Evolutionary conservation across 345 rosid species (phyloP), one percentile per base, ranked within the genome.

Genomic region (Clausena lansium): DNA sequence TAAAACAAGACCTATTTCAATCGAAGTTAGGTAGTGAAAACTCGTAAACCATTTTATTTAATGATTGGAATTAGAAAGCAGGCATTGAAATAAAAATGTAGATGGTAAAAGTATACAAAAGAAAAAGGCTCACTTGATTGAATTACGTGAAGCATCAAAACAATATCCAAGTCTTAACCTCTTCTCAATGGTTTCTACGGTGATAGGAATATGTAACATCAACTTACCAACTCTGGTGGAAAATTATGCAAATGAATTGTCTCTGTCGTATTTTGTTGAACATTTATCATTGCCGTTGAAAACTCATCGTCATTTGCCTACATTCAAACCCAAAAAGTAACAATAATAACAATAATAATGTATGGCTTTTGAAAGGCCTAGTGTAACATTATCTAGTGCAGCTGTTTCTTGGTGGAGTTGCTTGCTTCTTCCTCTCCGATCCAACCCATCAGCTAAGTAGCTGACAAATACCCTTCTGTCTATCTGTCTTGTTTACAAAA

Each of bases 401-500:
- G 84, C 59, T 82, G 19, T 78, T 82, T 6, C 32, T 25, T 71
- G 76, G 79, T 74, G 55, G 61, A 63, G 77, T 13, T 30, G 17
- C 50, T 13, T 41, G 47, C 47, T 41, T 41, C 10, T 10, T 45
- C 50, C 59, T 19, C 14, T 7, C 30, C 4, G 25, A 59, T 3
- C 36, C 36, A 28, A 5, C 24, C 68, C 41, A 32, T 32, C 41
- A 33, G n/a, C 68, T 19, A 7, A 24, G 25, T 28, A 14, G 19
- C 28, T 52, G 55, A 67, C 55, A 59, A 41, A 30, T 17, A 25
- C 61, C 65, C 3, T 19, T 10, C 28, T 39, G 19, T 60, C 10
- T 47, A 17, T 35, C n/a, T 64, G 13, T 64, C 24, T 35, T 7
- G 11, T 64, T 64, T 28, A 7, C 66, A 5, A 27, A 14, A 22